Conservation (phyloP, 768 basidiomycete species). For the Lactifluus volemus region DNA sequence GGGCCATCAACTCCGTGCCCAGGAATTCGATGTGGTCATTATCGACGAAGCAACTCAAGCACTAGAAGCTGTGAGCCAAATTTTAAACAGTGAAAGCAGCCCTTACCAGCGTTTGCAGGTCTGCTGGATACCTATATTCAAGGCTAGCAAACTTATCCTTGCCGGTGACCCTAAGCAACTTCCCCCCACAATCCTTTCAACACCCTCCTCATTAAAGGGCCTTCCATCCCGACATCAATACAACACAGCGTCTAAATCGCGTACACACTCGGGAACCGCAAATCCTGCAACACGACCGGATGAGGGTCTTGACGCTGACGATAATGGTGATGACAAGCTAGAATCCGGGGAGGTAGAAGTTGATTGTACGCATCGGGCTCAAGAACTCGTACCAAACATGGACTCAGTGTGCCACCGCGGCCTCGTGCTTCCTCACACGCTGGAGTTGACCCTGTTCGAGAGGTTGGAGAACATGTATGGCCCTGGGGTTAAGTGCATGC, state of each 20-base stretch:
- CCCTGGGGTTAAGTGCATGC: constrained; percentile 69
- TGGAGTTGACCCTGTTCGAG: constrained; percentile 89
- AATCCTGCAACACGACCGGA: not conserved
- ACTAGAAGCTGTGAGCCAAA: constrained; percentile 69
- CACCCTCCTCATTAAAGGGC: constrained; percentile 37
- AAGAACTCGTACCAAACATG: not conserved
- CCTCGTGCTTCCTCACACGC: constrained; percentile 54
- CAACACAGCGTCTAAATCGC: not conserved
- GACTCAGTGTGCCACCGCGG: not conserved
- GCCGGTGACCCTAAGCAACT: constrained; percentile 96
- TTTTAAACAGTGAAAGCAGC: not conserved
- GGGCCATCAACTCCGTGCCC: constrained; percentile 65
- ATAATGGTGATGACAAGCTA: not conserved
- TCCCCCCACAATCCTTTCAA: constrained; percentile 83
- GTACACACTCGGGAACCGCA: not conserved
- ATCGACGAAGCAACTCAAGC: constrained; percentile 99
- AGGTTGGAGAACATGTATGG: constrained; percentile 88
- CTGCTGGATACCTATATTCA: constrained; percentile 95
- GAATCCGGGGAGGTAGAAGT: not conserved
- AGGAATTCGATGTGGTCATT: constrained; percentile 84
- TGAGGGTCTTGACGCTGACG: not conserved
- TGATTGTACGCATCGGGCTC: not conserved
- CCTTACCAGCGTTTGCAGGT: constrained; percentile 35
- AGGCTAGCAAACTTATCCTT: constrained; percentile 79
- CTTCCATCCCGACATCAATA: not conserved